Percentiles rank a stretch among this genome's conserved stretches.
These are phyloP conservation scores for Aspergillus terreus DNA, from an alignment of 2,329 filamentous ascomycete species.

Conservation along the genomic window DNA sequence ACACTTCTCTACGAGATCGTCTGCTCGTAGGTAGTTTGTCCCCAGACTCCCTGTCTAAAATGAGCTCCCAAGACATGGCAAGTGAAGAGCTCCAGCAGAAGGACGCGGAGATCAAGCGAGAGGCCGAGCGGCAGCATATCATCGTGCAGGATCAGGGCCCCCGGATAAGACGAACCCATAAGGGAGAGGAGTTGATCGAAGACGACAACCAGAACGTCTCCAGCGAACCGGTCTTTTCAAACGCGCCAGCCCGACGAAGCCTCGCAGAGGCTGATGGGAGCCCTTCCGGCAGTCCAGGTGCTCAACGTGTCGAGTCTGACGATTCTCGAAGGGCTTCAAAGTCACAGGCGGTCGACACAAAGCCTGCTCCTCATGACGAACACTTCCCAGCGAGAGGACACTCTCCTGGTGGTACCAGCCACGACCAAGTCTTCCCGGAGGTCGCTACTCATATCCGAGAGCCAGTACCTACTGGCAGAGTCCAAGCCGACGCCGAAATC, in stretches of 20 bases:
- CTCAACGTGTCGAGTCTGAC: conserved; percentile 17
- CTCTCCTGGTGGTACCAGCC: conserved; percentile 58
- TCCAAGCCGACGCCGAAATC: conserved; percentile 75
- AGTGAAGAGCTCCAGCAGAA: conserved; percentile 77
- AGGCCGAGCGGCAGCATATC: conserved; percentile 65
- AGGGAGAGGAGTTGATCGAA: conserved; percentile 87
- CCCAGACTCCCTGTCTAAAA: conserved; percentile 73
- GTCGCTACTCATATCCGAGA: conserved; percentile 36
- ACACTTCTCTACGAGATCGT: conserved; percentile 70
- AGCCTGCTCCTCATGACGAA: conserved; percentile 63
- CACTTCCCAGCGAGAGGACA: conserved; percentile 80
- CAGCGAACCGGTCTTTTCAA: conserved; percentile 47
- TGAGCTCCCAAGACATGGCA: conserved; percentile 87
- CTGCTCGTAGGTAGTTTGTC: conserved; percentile 70
- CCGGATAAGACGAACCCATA: conserved; percentile 83
- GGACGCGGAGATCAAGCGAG: conserved; percentile 53
- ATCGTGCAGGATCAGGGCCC: conserved; percentile 73
- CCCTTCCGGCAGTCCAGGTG: conserved; percentile 22
- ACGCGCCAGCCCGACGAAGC: conserved; percentile 44
- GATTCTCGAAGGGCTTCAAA: conserved; percentile 14
- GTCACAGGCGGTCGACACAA: conserved; percentile 36
- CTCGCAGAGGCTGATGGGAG: conserved; percentile 28
- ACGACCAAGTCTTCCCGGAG: conserved; percentile 43
- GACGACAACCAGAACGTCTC: conserved; percentile 56
- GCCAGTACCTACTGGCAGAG: conserved; percentile 44